Conservation (phyloP, 176 grass and related monocot species). For the Guadua angustifolia region DNA sequence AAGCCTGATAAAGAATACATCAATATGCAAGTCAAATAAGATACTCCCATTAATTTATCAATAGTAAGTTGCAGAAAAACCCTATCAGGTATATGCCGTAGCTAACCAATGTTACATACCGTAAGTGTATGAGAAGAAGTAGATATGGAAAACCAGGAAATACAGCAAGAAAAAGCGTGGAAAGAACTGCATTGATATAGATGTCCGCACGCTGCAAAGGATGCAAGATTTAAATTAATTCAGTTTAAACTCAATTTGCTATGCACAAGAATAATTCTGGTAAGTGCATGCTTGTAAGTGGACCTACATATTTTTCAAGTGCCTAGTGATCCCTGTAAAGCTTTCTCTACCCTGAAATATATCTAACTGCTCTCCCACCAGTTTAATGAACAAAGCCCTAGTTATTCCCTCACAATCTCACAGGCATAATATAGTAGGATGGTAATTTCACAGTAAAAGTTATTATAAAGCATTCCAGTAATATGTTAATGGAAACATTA, state of each 20-base stretch:
- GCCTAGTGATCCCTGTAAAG: not conserved
- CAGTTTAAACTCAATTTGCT: slow-evolving; percentile 27
- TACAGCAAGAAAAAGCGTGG: slow-evolving; percentile 97
- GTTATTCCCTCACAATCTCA: slow-evolving; percentile 8
- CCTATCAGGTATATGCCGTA: slow-evolving; percentile 62
- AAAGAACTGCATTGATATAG: slow-evolving; percentile 99
- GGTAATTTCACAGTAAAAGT: not conserved
- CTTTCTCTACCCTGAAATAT: slow-evolving; percentile 4
- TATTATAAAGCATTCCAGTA: slow-evolving; percentile 25
- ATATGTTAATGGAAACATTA: slow-evolving; percentile 44
- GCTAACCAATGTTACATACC: slow-evolving; percentile 51
- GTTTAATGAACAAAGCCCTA: slow-evolving; percentile 20
- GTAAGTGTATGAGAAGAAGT: slow-evolving; percentile 97
- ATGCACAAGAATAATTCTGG: not conserved
- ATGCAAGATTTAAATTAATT: slow-evolving; percentile 21
- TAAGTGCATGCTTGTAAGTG: slow-evolving; percentile 14
- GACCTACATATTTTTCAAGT: not conserved
- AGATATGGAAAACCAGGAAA: slow-evolving; percentile 99
- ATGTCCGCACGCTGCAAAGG: slow-evolving; percentile 85
- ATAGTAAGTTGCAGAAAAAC: not conserved
- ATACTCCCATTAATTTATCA: slow-evolving; percentile 10
- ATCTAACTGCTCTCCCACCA: not conserved
- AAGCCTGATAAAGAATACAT: slow-evolving; percentile 64
- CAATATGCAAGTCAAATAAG: slow-evolving; percentile 13
- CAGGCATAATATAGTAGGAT: not conserved